Percentiles rank a stretch among this genome's conserved stretches.
Evolutionary conservation across 1,284 basidiomycete genomes (phyloP).

Genomic region (Quambalaria eucalypti): DNA sequence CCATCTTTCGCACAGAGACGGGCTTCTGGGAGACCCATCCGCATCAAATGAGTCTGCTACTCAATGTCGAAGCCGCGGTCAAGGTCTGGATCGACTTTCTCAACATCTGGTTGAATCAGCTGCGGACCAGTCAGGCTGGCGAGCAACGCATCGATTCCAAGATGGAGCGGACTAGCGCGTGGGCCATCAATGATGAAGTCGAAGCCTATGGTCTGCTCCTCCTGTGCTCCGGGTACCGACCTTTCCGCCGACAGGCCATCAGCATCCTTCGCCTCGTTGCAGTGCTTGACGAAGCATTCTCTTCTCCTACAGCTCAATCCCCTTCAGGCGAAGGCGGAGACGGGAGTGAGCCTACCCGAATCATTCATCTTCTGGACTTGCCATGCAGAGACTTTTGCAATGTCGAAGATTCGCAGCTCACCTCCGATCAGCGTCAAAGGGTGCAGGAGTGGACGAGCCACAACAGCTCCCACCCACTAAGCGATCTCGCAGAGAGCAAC

Average conservation of each 20-base stretch:
- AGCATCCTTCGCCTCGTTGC: slow-evolving; percentile 29
- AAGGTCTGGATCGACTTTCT: slow-evolving; percentile 68
- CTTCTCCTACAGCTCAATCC: neutral
- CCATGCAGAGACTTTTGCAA: slow-evolving; percentile 18
- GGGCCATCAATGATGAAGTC: slow-evolving; percentile 51
- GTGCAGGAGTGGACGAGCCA: slow-evolving; percentile 8
- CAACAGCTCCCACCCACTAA: slow-evolving; percentile 13
- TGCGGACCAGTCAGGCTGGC: slow-evolving; percentile 43
- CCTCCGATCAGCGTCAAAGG: slow-evolving; percentile 18
- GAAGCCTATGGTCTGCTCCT: slow-evolving; percentile 70
- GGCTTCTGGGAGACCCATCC: slow-evolving; percentile 62
- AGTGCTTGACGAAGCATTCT: slow-evolving; percentile 39
- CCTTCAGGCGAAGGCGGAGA: slow-evolving; percentile 12
- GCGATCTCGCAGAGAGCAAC: slow-evolving; percentile 49
- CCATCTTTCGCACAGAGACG: slow-evolving; percentile 65
- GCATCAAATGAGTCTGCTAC: slow-evolving; percentile 57
- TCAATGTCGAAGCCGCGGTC: slow-evolving; percentile 57
- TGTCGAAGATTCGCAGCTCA: slow-evolving; percentile 20
- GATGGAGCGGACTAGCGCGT: slow-evolving; percentile 39
- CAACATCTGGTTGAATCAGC: slow-evolving; percentile 58
- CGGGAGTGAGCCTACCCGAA: slow-evolving; percentile 21
- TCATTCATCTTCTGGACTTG: slow-evolving; percentile 34
- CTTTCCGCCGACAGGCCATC: slow-evolving; percentile 50
- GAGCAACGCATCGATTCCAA: slow-evolving; percentile 14
- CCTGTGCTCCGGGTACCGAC: slow-evolving; percentile 59